Evolutionary conservation across 2,329 filamentous ascomycete genomes (phyloP), one percentile per base, ranked within the genome.

Genomic region (Clonostachys rhizophaga): DNA sequence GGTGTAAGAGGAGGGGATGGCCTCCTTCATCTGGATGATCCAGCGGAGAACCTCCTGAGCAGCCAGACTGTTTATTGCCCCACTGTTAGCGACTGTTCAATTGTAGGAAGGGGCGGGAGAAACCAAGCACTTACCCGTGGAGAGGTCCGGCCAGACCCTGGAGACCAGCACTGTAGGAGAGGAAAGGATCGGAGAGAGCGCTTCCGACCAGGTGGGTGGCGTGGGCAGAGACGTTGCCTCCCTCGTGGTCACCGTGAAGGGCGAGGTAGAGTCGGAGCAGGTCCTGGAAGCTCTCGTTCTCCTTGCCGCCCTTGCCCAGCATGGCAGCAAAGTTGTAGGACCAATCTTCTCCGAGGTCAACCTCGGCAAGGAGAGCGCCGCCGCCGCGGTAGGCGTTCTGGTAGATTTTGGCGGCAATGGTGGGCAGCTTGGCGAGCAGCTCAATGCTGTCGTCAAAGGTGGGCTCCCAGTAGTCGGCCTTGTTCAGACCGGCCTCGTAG

Each of bases 401-500:
- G 78, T 99, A 96, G 63, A 99, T 96, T 71, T 96, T 95, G 49
- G 94, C 94, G 30, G 94, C 94, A 57, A 99, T 91, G 51, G 90
- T 95, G 52, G 94, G 94, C 46, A 99, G 85, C 78, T 99, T 99
- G 52, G 92, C 94, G 48, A 99, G 81, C 52, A 99, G 79, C 43
- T 87, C 89, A 67, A 99, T 96, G 67, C 81, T 85, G 74, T 99
- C 94, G 65, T 97, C 92, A 63, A 95, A 97, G 41, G 90, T 95
- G 13, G 92, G 90, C 74, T 97, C 94, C 94, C 94, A 99, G 81
- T 97, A 97, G 58, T 96, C 90, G 46, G 90, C 89, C 78, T 97
- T 99, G 79, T 85, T 88, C 55, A 97, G 72, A 35, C 94, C 94
- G 57, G 86, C 73, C 68, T 91, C 92, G 68, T 99, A 99, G 17